Evolutionary conservation across 257 asterid genomes (phyloP), one percentile per base, ranked within the genome.

Genomic region (Agastache rugosa): DNA sequence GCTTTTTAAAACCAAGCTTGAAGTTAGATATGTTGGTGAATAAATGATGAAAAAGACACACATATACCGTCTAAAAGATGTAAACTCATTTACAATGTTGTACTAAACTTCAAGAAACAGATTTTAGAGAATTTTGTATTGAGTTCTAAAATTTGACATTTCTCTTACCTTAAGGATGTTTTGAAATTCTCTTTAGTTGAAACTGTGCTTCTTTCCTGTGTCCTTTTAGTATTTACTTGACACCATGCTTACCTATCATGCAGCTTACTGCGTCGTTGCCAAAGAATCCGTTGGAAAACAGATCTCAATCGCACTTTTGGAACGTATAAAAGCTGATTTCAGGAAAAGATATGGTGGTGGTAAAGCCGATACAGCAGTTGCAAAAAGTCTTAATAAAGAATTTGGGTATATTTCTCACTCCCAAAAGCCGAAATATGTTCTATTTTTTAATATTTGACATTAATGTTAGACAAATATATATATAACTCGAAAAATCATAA

Each of bases 341-440:
- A 95, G 63, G 88, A 89, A 89, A 81, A 83, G 97, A 85, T 95
- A 89, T 61, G 97, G 99, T 8, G 97, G 97, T 68, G 99, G 98
- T 55, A 90, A 87, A 87, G 99, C 99, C 23, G 93, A 81, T 68
- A 95, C 99, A 5, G 96, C 97, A 27, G 88, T 73, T 82, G 96
- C 96, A 50, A 87, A 89, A 81, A 87, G 98, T 77, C 96, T 95
- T 66, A 92, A 92, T 83, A 90, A 90, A 83, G 97, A 90, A 56
- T 95, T 92, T 1, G 98, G 98, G 99, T 92, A 89, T 16, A 15
- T 10, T 2, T 45, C 53, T 25, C 25, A 29, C 29, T 83, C 8
- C 60, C 25, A 15, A 60, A 60, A 60, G 42, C 14, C 44, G 11
- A 44, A 56, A 61, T 59, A 50, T 47, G 60, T 25, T 29, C 35